Evolutionary conservation across 257 asterid species (phyloP).

Genomic region (Solanum paucissectum): DNA sequence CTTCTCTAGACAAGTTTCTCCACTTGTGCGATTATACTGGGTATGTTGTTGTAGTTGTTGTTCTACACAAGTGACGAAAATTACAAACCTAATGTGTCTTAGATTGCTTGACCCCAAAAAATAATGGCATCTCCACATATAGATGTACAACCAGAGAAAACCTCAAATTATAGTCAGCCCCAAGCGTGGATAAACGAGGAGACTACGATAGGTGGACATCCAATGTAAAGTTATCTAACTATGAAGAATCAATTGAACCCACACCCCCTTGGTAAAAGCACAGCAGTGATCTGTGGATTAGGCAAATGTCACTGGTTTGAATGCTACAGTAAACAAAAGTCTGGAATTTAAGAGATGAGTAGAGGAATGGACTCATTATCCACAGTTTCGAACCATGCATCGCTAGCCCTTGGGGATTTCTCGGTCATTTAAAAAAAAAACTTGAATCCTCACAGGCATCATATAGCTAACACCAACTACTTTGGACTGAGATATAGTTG

Average conservation of each 20-base stretch:
- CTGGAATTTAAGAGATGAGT: background rate
- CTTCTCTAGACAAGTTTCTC: background rate
- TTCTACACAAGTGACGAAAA: background rate
- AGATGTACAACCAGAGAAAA: background rate
- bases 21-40: background rate
- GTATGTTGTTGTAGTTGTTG: background rate
- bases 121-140: background rate
- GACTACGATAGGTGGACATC: background rate
- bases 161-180: background rate
- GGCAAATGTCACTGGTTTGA: background rate
- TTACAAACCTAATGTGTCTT: background rate
- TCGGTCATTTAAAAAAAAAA: background rate
- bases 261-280: background rate
- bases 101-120: background rate
- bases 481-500: background rate
- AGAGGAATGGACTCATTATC: background rate
- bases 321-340: background rate
- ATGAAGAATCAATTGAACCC: background rate
- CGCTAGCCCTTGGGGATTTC: background rate
- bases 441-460: background rate
- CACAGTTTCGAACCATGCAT: background rate
- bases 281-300: background rate
- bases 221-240: background rate
- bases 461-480: background rate
- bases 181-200: background rate